phyloP scores from a whole-genome alignment of 2,329 filamentous ascomycete species.

The Lachnellula arida region DNA sequence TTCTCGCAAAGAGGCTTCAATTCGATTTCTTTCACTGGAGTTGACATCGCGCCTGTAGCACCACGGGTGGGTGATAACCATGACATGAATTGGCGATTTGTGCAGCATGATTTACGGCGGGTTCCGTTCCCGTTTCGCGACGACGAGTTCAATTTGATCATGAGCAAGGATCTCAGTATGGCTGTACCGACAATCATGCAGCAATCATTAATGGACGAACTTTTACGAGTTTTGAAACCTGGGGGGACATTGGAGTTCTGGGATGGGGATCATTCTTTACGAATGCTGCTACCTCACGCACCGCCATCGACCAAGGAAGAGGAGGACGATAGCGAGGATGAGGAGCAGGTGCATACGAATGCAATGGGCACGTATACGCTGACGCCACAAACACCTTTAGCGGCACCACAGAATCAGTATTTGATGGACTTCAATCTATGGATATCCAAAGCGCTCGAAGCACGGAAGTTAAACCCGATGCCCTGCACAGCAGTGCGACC shows the following conservation, averaged over 20 bases:
- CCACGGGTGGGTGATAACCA: slow-evolving; percentile 56
- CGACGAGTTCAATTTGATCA: slow-evolving; percentile 80
- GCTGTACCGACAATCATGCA: slow-evolving; percentile 55
- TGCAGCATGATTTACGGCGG: slow-evolving; percentile 78
- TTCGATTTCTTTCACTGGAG: slow-evolving; percentile 71
- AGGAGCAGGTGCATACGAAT: slow-evolving; percentile 59
- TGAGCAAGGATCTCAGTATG: slow-evolving; percentile 78
- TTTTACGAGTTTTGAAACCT: slow-evolving; percentile 68
- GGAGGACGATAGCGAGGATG: slow-evolving; percentile 44
- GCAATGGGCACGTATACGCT: slow-evolving; percentile 77
- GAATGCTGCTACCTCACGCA: slow-evolving; percentile 74
- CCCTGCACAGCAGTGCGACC: slow-evolving; percentile 76
- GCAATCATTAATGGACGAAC: slow-evolving; percentile 60
- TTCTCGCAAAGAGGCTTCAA: slow-evolving; percentile 64
- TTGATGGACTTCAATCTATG: slow-evolving; percentile 80
- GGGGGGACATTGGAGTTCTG: slow-evolving; percentile 82
- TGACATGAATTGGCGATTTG: slow-evolving; percentile 82
- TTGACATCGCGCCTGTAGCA: slow-evolving; percentile 74
- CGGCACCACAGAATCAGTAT: slow-evolving; percentile 74
- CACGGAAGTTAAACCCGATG: slow-evolving; percentile 62
- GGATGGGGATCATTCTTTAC: slow-evolving; percentile 82
- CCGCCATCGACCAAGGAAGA: slow-evolving; percentile 40
- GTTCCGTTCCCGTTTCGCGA: slow-evolving; percentile 73
- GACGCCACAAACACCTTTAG: slow-evolving; percentile 76
- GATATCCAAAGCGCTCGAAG: slow-evolving; percentile 71